Percentiles rank a stretch among this genome's conserved stretches.
Evolutionary conservation across 2,329 filamentous ascomycete species (phyloP).

Genomic region (Aspergillus niger): DNA sequence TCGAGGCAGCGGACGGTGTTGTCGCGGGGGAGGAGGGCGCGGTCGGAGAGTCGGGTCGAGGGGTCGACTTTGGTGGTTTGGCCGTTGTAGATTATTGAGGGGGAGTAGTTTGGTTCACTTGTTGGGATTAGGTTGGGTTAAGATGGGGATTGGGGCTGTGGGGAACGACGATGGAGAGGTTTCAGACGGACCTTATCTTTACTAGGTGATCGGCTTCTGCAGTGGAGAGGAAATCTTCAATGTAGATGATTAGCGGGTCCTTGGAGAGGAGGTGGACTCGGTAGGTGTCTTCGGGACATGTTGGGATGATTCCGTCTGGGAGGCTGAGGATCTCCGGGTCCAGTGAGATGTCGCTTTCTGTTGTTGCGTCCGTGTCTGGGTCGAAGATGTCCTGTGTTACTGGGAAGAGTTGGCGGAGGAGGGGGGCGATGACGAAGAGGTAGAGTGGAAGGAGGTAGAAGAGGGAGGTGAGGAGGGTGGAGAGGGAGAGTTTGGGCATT

Average conservation of each 20-base stretch:
- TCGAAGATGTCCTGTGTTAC: slow-evolving; percentile 11
- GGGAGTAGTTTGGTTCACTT: slow-evolving; percentile 49
- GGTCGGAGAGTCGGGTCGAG: slow-evolving; percentile 55
- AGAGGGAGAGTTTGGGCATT: slow-evolving; percentile 22
- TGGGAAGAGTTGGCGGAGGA: slow-evolving; percentile 32
- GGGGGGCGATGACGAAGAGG: slow-evolving; percentile 38
- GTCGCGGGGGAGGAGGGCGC: slow-evolving; percentile 50
- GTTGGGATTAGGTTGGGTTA: neutral
- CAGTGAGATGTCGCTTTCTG: slow-evolving; percentile 21
- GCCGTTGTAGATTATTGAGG: slow-evolving; percentile 58
- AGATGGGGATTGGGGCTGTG: neutral
- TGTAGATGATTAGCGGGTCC: slow-evolving; percentile 60
- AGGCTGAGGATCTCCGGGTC: slow-evolving; percentile 36
- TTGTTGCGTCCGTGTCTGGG: slow-evolving; percentile 7
- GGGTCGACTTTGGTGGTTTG: slow-evolving; percentile 51
- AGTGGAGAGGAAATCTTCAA: slow-evolving; percentile 56
- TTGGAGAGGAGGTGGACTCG: slow-evolving; percentile 53
- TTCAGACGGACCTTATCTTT: slow-evolving; percentile 50
- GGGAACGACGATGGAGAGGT: neutral
- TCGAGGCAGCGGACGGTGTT: slow-evolving; percentile 60
- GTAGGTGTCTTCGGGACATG: slow-evolving; percentile 33
- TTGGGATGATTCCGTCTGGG: slow-evolving; percentile 32
- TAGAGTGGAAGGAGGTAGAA: slow-evolving; percentile 42
- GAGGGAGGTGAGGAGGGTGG: slow-evolving; percentile 36
- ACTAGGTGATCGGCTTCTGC: slow-evolving; percentile 55